These are phyloP conservation scores for Neonectria punicea DNA, from an alignment of 2,329 filamentous ascomycete species.

Conservation along the genomic window DNA sequence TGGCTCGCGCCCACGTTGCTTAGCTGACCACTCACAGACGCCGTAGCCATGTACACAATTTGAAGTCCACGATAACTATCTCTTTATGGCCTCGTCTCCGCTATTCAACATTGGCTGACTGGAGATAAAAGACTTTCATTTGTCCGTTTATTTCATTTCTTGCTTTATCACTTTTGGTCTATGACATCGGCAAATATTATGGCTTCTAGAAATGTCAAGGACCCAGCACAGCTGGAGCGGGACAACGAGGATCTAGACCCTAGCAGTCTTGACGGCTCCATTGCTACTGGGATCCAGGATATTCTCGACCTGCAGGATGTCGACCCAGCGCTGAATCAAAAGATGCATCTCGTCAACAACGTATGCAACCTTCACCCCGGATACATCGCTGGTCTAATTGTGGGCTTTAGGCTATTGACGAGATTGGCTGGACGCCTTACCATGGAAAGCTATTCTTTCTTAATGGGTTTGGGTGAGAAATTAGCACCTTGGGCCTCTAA, in stretches of 20 bases:
- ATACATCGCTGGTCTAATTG: not conserved
- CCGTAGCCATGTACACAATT: not conserved
- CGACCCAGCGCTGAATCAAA: conserved; percentile 70
- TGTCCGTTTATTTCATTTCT: not conserved
- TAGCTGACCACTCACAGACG: conserved; percentile 3
- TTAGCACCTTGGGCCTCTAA: not conserved
- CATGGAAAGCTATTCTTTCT: conserved; percentile 70
- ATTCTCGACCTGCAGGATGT: conserved; percentile 66
- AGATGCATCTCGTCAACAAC: conserved; percentile 77
- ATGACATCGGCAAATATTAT: too few relatives aligned
- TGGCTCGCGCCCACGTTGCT: conserved; percentile 12
- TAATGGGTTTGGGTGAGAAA: conserved; percentile 65
- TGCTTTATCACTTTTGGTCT: not conserved
- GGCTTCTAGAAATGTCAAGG: not conserved
- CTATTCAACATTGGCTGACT: not conserved
- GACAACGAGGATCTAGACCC: conserved; percentile 5
- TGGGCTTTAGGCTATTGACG: conserved; percentile 58
- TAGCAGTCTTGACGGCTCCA: not conserved
- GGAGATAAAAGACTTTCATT: not conserved
- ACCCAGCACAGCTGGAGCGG: not conserved
- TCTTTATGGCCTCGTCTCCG: not conserved
- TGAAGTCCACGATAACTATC: not conserved
- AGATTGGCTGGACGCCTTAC: conserved; percentile 70
- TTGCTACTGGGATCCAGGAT: conserved; percentile 48
- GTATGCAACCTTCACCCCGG: conserved; percentile 50